phyloP scores from a whole-genome alignment of 192 early-diverging fungal species.

The Coemansia guatemalensis region DNA sequence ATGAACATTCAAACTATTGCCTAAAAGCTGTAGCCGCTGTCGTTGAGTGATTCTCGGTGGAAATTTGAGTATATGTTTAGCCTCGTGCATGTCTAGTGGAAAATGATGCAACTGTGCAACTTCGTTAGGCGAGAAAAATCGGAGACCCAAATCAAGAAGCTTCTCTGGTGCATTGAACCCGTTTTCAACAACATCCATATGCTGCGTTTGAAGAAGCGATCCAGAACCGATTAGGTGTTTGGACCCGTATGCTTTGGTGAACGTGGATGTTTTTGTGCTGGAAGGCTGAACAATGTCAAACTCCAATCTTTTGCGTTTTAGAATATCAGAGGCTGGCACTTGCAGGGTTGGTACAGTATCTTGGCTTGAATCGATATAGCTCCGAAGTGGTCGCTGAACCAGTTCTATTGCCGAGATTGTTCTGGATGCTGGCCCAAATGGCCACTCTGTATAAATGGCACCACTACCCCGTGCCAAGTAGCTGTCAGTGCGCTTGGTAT shows the following conservation, averaged over 20 bases:
- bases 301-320: constrained; percentile 31
- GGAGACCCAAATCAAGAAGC: constrained; percentile 66
- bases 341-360: constrained; percentile 6
- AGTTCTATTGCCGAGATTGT: neutral
- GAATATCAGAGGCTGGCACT: constrained; percentile 29
- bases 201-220: constrained; percentile 72
- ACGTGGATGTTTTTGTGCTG: constrained; percentile 40
- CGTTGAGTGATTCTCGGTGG: constrained; percentile 21
- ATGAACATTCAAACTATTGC: constrained; percentile 46
- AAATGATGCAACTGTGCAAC: constrained; percentile 82
- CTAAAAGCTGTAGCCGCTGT: constrained; percentile 45
- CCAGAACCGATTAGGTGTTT: constrained; percentile 77
- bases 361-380: constrained; percentile 22
- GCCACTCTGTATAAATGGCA: constrained; percentile 30
- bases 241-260: constrained; percentile 82
- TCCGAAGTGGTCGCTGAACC: neutral
- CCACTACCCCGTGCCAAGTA: constrained; percentile 27
- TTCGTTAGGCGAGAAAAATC: constrained; percentile 82
- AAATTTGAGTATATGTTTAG: constrained; percentile 19
- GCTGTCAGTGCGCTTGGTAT: constrained; percentile 6
- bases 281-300: constrained; percentile 41
- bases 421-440: constrained; percentile 24
- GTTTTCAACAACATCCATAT: constrained; percentile 65
- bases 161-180: constrained; percentile 65
- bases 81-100: constrained; percentile 38